Evolutionary conservation across 441 rosid genomes (phyloP).

Genomic region (Erysimum pusillum): DNA sequence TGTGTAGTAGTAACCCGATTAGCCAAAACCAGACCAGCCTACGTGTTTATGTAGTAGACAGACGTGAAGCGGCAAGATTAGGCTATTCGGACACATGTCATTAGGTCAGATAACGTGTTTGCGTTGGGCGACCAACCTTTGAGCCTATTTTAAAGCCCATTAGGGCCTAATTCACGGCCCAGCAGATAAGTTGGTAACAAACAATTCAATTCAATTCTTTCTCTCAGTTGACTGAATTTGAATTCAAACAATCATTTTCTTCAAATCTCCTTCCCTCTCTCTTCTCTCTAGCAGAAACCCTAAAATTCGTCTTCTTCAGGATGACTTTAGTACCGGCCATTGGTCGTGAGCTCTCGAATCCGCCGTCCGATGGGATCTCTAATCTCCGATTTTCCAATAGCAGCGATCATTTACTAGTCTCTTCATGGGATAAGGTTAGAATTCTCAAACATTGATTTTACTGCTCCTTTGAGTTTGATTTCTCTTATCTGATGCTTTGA

Average conservation of each 20-base stretch:
- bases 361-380: constrained; percentile 92
- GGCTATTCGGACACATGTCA: background rate
- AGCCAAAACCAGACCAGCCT: background rate
- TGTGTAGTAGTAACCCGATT: background rate
- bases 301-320: constrained; percentile 22
- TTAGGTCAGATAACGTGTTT: background rate
- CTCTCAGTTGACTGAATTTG: background rate
- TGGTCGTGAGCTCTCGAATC: constrained; percentile 81
- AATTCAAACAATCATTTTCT: constrained; percentile 17
- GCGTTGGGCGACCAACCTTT: too few relatives aligned
- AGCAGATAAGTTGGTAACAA: background rate
- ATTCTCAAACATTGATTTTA: background rate
- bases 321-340: constrained; percentile 68
- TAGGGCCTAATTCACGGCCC: background rate
- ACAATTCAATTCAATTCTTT: background rate
- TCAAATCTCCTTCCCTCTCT: constrained; percentile 49
- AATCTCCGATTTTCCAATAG: constrained; percentile 93
- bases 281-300: constrained; percentile 40
- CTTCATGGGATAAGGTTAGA: constrained; percentile 96
- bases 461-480: background rate
- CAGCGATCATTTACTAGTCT: constrained; percentile 93
- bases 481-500: constrained; percentile 5
- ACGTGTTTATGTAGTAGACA: background rate
- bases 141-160: background rate
- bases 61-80: background rate